Evolutionary conservation across 2,329 filamentous ascomycete species (phyloP).

Genomic region (Biscogniauxia mediterranea): DNA sequence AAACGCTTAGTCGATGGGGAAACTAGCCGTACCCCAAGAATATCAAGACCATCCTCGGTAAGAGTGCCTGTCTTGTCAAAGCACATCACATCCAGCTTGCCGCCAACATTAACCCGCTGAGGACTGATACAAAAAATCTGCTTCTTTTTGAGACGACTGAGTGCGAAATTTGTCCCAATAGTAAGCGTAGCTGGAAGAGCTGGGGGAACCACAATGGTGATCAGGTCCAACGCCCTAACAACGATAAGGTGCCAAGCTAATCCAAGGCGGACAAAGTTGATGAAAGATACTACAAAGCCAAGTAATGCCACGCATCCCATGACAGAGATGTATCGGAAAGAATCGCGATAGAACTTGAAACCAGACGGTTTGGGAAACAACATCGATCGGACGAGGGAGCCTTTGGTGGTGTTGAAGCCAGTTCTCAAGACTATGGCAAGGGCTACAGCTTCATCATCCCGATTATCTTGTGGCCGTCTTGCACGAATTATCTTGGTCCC

Average conservation of each 20-base stretch:
- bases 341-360: slow-evolving; percentile 98
- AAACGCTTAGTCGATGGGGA: slow-evolving; percentile 63
- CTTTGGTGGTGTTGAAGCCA: slow-evolving; percentile 97
- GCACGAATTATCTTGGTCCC: slow-evolving; percentile 95
- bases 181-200: slow-evolving; percentile 92
- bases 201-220: slow-evolving; percentile 96
- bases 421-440: slow-evolving; percentile 90
- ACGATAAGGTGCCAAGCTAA: slow-evolving; percentile 89
- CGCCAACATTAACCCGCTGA: slow-evolving; percentile 92
- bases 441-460: slow-evolving; percentile 84
- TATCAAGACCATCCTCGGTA: slow-evolving; percentile 93
- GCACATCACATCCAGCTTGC: slow-evolving; percentile 93
- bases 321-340: slow-evolving; percentile 95
- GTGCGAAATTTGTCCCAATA: slow-evolving; percentile 93
- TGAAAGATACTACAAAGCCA: slow-evolving; percentile 85
- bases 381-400: slow-evolving; percentile 93
- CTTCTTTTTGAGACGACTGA: slow-evolving; percentile 80
- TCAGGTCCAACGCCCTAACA: slow-evolving; percentile 86
- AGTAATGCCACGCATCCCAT: slow-evolving; percentile 85
- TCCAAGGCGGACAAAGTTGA: slow-evolving; percentile 86
- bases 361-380: slow-evolving; percentile 96
- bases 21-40: slow-evolving; percentile 82
- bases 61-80: slow-evolving; percentile 99
- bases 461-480: slow-evolving; percentile 79
- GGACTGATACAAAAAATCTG: slow-evolving; percentile 98